These are phyloP conservation scores for Diaporthe helianthi DNA, from an alignment of 2,329 filamentous ascomycete genomes.

Conservation along the genomic window DNA sequence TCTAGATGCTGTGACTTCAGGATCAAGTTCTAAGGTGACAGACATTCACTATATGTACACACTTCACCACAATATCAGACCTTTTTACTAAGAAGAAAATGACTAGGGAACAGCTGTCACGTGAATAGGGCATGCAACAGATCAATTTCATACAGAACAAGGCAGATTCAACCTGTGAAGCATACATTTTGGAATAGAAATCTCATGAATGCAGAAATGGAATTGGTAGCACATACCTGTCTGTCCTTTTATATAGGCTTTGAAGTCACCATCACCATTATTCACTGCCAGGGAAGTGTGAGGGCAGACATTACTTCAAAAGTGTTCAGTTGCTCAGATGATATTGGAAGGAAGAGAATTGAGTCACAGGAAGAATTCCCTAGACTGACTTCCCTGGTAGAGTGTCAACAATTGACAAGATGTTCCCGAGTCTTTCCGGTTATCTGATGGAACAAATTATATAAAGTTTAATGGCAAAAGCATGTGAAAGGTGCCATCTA, in stretches of 20 bases:
- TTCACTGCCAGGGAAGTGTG: too few relatives aligned
- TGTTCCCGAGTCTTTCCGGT: background rate
- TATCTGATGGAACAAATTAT: background rate
- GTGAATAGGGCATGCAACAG: background rate
- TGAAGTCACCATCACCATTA: background rate
- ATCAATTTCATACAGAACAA: background rate
- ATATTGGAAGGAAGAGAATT: background rate
- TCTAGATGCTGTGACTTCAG: background rate
- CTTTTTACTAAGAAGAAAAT: background rate
- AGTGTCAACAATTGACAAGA: background rate
- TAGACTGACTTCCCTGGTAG: background rate
- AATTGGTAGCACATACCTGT: too few relatives aligned
- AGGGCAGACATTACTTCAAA: background rate
- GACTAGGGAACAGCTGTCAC: background rate
- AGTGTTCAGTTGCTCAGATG: background rate
- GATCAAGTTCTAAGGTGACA: too few relatives aligned
- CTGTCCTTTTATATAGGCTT: background rate
- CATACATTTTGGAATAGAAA: background rate
- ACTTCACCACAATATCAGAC: background rate
- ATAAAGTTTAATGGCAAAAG: background rate
- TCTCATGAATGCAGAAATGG: background rate
- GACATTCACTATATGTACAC: background rate
- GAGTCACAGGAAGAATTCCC: background rate
- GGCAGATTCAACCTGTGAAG: background rate
- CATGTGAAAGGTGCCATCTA: background rate